Evolutionary conservation across 2,329 filamentous ascomycete genomes (phyloP).

Genomic region (Alternaria ethzedia): DNA sequence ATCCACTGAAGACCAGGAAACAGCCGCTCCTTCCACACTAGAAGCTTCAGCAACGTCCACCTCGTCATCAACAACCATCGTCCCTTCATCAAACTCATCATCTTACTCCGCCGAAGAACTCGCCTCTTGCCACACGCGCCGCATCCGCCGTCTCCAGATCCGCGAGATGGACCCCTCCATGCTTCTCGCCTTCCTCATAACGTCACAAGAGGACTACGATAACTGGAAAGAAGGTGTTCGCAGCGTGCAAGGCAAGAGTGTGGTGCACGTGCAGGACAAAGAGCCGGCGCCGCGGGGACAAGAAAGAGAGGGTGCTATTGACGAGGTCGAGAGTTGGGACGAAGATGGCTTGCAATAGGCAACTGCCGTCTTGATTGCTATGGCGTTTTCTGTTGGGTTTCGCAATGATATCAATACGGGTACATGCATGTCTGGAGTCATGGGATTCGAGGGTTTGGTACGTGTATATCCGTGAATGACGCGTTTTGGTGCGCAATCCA

Average conservation of each 20-base stretch:
- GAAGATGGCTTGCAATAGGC: constrained; percentile 48
- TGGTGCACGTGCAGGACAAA: constrained; percentile 81
- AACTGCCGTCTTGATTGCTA: not conserved
- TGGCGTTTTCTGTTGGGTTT: constrained; percentile 2
- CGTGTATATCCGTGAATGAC: constrained; percentile 16
- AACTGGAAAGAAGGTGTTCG: constrained; percentile 80
- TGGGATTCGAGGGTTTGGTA: constrained; percentile 12
- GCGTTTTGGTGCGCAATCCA: constrained; percentile 2
- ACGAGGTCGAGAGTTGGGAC: constrained; percentile 89
- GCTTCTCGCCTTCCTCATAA: constrained; percentile 91
- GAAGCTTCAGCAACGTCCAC: constrained; percentile 16
- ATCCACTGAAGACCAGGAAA: not conserved
- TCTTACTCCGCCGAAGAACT: constrained; percentile 75
- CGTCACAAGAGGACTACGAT: constrained; percentile 80
- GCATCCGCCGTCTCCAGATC: constrained; percentile 81
- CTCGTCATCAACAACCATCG: constrained; percentile 32
- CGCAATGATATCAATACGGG: constrained; percentile 3
- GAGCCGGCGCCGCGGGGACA: constrained; percentile 61
- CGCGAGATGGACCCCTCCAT: constrained; percentile 98
- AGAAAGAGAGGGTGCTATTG: constrained; percentile 76
- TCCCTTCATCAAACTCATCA: constrained; percentile 27
- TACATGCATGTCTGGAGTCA: constrained; percentile 14
- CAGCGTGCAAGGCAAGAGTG: constrained; percentile 74
- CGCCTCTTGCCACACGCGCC: constrained; percentile 83
- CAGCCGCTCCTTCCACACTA: constrained; percentile 1